A percentile compares a stretch with the other conserved stretches of the same genome.
phyloP scores from a whole-genome alignment of 2,329 filamentous ascomycete genomes.

The Ceratocystis papillata region DNA sequence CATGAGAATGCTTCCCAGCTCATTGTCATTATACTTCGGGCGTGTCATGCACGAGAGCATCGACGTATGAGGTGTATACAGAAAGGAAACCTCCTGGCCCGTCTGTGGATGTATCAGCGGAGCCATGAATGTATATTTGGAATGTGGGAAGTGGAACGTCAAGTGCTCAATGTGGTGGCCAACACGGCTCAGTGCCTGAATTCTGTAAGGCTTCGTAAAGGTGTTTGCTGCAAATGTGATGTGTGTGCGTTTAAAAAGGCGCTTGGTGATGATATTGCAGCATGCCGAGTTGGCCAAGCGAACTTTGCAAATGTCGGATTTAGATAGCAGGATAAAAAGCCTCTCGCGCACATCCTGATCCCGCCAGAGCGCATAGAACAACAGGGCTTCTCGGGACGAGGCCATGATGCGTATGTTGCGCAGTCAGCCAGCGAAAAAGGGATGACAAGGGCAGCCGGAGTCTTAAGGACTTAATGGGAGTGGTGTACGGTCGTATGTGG shows the following conservation, averaged over 20 bases:
- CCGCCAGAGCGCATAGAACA: conserved; percentile 47
- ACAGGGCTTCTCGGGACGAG: conserved; percentile 30
- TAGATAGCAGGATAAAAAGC: conserved; percentile 42
- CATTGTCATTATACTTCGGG: conserved; percentile 69
- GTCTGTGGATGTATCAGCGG: conserved; percentile 70
- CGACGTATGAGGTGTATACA: conserved; percentile 67
- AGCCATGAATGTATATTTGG: conserved; percentile 66
- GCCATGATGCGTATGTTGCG: conserved; percentile 19
- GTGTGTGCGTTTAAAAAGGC: conserved; percentile 57
- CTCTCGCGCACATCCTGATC: conserved; percentile 40
- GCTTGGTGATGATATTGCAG: conserved; percentile 57
- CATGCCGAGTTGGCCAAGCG: conserved; percentile 60
- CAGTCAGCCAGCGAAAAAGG: conserved; percentile 22
- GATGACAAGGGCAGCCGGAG: conserved; percentile 18
- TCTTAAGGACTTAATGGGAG: background rate
- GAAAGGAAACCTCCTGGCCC: conserved; percentile 66
- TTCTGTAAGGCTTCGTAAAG: conserved; percentile 61
- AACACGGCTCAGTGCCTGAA: conserved; percentile 65
- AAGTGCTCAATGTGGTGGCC: conserved; percentile 69
- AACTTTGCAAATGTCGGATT: conserved; percentile 46
- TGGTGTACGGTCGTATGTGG: background rate
- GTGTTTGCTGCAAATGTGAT: conserved; percentile 62
- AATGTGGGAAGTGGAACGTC: conserved; percentile 67
- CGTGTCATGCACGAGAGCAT: conserved; percentile 50
- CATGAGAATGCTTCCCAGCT: conserved; percentile 69